phyloP scores from a whole-genome alignment of 208 protist species.

The Endotrypanum monterogeii region DNA sequence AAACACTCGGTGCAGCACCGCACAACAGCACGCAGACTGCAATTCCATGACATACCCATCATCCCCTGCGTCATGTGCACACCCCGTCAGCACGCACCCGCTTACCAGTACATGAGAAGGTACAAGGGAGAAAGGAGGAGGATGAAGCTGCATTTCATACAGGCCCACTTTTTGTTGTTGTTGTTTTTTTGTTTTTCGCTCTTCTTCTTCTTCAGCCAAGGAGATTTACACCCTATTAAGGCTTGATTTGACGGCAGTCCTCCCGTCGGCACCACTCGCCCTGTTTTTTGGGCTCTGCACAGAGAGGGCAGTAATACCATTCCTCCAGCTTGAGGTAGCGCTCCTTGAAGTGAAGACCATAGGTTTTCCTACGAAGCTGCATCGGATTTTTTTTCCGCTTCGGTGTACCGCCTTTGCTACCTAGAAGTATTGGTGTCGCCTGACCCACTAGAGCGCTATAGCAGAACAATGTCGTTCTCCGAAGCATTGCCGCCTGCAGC shows the following conservation, averaged over 20 bases:
- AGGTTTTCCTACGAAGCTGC: conserved; percentile 82
- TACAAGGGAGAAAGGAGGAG: no score
- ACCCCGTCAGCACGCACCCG: background rate
- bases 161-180: no score
- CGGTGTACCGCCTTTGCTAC: conserved; percentile 90
- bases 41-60: background rate
- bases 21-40: background rate
- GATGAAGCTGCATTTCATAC: background rate
- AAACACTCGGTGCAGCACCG: background rate
- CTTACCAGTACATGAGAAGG: background rate
- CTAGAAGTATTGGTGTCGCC: conserved; percentile 68
- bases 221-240: conserved; percentile 32
- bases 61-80: no score
- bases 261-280: conserved; percentile 91
- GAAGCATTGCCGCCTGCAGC: conserved; percentile 26
- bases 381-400: conserved; percentile 92
- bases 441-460: conserved; percentile 44
- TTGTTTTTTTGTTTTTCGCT: no score
- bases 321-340: conserved; percentile 85
- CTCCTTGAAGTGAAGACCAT: conserved; percentile 92
- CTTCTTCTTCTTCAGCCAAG: background rate
- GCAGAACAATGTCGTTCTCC: conserved; percentile 31
- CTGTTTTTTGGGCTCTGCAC: conserved; percentile 90
- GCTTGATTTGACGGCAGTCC: conserved; percentile 91
- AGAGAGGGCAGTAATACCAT: conserved; percentile 93